Evolutionary conservation across 805 yeast species (phyloP), one percentile per base, ranked within the genome.

Genomic region (Monosporozyma yasuniensis): DNA sequence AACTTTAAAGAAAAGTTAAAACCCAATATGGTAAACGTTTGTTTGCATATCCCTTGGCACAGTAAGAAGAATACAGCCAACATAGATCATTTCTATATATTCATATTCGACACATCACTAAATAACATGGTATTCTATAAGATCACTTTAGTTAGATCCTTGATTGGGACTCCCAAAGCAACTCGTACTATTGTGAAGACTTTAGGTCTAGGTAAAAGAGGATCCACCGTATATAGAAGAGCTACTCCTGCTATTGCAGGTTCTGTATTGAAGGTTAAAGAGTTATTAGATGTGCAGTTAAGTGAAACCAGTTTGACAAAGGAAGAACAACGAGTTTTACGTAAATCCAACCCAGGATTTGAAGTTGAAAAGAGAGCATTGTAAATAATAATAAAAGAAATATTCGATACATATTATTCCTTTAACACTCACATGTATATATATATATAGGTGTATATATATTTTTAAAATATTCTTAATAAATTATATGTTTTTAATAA

Each of bases 181-280:
- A 77, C 77, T 51, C 79, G 83, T 55, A 77, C 77, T 52, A 81
- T 89, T 8, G 79, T 87, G 25, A 70, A 75, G 51, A 76, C 84
- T 7, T 72, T 91, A 52, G 98, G 98, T 0, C 77, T 91, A 48
- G 77, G 74, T 48, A 80, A 75, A 59, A 80, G 93, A 58, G 87
- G 90, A 48, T 81, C 82, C 38, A 77, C 83, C 1, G 82, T 80
- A 2, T 90, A 84, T 68, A 90, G 81, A 60, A 69, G 71, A 44
- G 87, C 86, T 3, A 75, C 84, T 11, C 89, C 95, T 14, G 78
- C 83, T 32, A 78, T 83, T 52, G 96, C 98, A 3, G 96, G 96
- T 66, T 81, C 83, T 72, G 75, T 91, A 50, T 79, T 87, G 30
- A 73, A 76, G 52, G 87, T 91, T 44, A 91, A 91, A 67, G 97